These are phyloP conservation scores for Phytopythium delawarense DNA, from an alignment of 352 stramenopile species.

Conservation along the genomic window DNA sequence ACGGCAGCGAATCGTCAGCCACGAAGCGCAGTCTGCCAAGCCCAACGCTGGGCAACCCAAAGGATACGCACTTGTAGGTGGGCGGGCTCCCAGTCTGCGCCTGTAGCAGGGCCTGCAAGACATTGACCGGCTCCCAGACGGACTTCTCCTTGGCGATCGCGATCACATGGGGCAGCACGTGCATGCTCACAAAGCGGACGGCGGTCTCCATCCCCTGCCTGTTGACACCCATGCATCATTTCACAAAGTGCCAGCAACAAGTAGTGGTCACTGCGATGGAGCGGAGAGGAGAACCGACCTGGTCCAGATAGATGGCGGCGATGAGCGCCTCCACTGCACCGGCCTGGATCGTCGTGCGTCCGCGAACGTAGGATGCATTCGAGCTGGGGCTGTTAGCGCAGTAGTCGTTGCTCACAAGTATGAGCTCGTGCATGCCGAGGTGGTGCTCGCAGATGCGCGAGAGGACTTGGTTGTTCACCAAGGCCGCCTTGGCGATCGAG, in stretches of 20 bases:
- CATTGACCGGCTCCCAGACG: constrained; percentile 50
- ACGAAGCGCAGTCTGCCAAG: neutral
- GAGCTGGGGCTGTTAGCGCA: constrained; percentile 18
- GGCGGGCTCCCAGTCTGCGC: constrained; percentile 56
- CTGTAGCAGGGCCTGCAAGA: constrained; percentile 68
- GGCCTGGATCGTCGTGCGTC: constrained; percentile 62
- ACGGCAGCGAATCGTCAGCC: neutral
- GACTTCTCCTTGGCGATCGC: constrained; percentile 48
- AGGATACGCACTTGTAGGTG: constrained; percentile 46
- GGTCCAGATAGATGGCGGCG: constrained; percentile 73
- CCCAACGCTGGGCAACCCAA: neutral
- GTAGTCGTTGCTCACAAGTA: constrained; percentile 55
- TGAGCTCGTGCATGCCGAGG: constrained; percentile 52
- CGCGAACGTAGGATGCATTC: constrained; percentile 34
- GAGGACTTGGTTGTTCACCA: constrained; percentile 80
- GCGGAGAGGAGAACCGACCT: constrained; percentile 9
- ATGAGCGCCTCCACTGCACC: constrained; percentile 75
- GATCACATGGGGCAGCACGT: constrained; percentile 55
- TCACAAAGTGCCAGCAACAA: neutral
- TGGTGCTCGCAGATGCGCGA: constrained; percentile 56
- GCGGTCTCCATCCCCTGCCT: constrained; percentile 46
- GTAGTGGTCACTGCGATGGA: no score
- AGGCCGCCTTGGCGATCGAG: constrained; percentile 48
- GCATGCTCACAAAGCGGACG: constrained; percentile 55
- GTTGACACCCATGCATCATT: no score